Percentiles rank a stretch among this genome's conserved stretches.
Conservation (phyloP, 73 alveolate species). For the Paraurostyla sp. region DNA sequence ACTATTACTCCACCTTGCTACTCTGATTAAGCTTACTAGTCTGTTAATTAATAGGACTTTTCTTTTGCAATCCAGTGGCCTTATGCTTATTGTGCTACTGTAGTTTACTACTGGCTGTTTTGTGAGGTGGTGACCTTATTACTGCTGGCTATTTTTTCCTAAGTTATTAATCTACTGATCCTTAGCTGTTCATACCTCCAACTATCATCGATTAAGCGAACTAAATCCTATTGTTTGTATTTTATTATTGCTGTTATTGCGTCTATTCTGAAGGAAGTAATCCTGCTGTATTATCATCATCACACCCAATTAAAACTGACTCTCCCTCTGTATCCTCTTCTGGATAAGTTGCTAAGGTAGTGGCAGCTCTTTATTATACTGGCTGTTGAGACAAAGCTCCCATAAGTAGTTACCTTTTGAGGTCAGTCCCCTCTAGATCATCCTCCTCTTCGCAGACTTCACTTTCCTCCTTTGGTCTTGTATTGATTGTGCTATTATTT, state of each 20-base stretch:
- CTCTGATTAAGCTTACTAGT: not conserved
- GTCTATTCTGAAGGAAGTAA: too few relatives aligned
- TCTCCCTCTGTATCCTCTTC: slow-evolving; percentile 43
- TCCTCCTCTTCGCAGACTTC: slow-evolving; percentile 35
- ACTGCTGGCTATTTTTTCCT: too few relatives aligned
- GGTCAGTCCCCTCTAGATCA: slow-evolving; percentile 53
- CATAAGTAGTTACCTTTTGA: not conserved
- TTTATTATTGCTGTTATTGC: too few relatives aligned
- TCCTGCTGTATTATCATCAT: too few relatives aligned
- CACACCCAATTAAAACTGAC: slow-evolving; percentile 32
- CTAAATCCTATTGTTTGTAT: too few relatives aligned
- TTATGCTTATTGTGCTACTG: not conserved
- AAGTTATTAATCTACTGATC: too few relatives aligned
- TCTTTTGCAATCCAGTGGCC: not conserved
- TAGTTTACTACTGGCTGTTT: not conserved
- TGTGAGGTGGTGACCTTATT: slow-evolving; percentile 38
- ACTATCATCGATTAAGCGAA: too few relatives aligned
- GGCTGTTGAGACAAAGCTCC: too few relatives aligned
- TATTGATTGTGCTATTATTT: too few relatives aligned
- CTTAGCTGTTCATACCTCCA: too few relatives aligned
- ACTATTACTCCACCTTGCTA: too few relatives aligned
- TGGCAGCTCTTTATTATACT: not conserved
- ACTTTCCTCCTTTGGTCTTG: slow-evolving; percentile 19
- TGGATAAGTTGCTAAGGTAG: slow-evolving; percentile 11
- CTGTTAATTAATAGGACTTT: slow-evolving; percentile 3